Evolutionary conservation across 129 eudicot genomes (phyloP).

Genomic region (Mikania micrantha): DNA sequence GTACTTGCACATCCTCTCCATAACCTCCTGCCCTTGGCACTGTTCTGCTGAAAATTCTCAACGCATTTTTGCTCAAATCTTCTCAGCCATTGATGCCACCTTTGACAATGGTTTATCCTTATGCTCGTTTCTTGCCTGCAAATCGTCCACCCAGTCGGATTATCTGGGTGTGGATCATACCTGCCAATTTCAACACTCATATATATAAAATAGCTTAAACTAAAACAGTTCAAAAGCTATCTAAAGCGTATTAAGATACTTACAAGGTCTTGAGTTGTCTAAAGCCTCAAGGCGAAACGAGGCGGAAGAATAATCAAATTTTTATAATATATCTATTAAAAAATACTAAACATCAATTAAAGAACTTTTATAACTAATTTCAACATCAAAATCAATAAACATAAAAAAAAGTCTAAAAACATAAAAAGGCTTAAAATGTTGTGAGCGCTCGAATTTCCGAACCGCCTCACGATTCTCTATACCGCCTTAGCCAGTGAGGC

Average conservation of each 20-base stretch:
- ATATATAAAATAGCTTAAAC: background rate
- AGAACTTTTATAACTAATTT: too few relatives aligned
- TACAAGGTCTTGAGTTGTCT: background rate
- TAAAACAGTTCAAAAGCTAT: background rate
- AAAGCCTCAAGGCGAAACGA: too few relatives aligned
- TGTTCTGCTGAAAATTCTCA: conserved; percentile 86
- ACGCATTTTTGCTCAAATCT: conserved; percentile 89
- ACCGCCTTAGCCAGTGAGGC: too few relatives aligned
- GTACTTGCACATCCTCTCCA: conserved; percentile 99
- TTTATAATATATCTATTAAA: too few relatives aligned
- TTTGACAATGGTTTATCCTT: conserved; percentile 78
- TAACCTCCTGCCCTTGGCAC: conserved; percentile 97
- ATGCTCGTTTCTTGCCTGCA: conserved; percentile 95
- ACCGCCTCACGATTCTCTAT: too few relatives aligned
- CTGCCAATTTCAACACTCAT: conserved; percentile 5
- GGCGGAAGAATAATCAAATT: too few relatives aligned
- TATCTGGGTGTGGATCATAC: conserved; percentile 92
- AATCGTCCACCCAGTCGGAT: conserved; percentile 77
- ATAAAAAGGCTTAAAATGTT: too few relatives aligned
- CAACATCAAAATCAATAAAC: too few relatives aligned
- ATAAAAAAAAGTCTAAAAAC: too few relatives aligned
- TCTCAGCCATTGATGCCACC: conserved; percentile 95
- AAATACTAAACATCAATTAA: too few relatives aligned
- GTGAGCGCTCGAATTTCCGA: too few relatives aligned
- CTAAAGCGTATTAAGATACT: background rate